These are phyloP conservation scores for Entoloma clypeatum DNA, from an alignment of 1,284 basidiomycete species.

Conservation along the genomic window DNA sequence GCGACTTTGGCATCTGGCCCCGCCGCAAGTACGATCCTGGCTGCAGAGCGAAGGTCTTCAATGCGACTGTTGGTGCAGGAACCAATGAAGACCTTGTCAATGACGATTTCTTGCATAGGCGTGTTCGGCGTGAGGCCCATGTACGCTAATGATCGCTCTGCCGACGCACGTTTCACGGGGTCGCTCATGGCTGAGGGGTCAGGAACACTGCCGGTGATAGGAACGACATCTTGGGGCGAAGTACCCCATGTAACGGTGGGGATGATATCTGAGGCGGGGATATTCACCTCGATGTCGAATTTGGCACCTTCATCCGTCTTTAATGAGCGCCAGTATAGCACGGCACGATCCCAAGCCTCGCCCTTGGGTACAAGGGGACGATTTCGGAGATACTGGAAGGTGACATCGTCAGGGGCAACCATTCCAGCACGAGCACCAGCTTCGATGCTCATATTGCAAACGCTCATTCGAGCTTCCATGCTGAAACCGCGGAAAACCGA, in stretches of 20 bases:
- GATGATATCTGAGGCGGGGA: conserved; percentile 85
- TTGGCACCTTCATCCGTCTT: conserved; percentile 85
- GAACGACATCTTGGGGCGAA: conserved; percentile 88
- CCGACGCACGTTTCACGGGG: conserved; percentile 65
- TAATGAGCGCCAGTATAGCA: conserved; percentile 86
- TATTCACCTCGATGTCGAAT: conserved; percentile 87
- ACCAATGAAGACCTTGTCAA: conserved; percentile 96
- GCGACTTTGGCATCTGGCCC: conserved; percentile 80
- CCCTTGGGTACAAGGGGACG: conserved; percentile 87
- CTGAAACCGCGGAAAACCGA: conserved; percentile 88
- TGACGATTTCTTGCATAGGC: conserved; percentile 77
- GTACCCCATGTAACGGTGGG: conserved; percentile 98
- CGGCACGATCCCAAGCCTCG: conserved; percentile 86
- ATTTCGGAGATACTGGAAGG: conserved; percentile 84
- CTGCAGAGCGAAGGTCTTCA: conserved; percentile 91
- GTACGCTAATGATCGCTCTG: conserved; percentile 83
- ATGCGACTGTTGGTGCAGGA: conserved; percentile 98
- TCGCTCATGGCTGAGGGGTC: conserved; percentile 72
- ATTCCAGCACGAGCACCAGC: conserved; percentile 94
- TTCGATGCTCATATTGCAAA: conserved; percentile 98
- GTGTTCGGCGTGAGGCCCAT: conserved; percentile 89
- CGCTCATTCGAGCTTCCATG: conserved; percentile 96
- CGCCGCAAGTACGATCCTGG: conserved; percentile 74
- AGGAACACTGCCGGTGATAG: conserved; percentile 85
- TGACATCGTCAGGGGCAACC: conserved; percentile 92